Conservation (phyloP, 2,329 filamentous ascomycete genomes). For the Magnaporthiopsis rhizophila region DNA sequence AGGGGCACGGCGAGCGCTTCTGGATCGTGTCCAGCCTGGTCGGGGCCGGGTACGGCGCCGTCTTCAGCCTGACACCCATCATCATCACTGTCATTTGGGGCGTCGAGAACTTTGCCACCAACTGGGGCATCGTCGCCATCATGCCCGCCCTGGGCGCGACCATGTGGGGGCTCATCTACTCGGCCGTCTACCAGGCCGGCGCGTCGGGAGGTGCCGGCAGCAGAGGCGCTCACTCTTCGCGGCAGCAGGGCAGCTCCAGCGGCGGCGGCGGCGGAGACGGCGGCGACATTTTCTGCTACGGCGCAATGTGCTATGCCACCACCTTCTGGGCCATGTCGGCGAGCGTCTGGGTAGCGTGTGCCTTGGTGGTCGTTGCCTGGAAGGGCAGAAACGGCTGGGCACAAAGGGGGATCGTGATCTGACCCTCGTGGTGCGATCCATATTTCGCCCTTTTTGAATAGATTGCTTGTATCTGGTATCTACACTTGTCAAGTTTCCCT, state of each 20-base stretch:
- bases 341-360: constrained; percentile 71
- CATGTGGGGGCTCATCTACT: constrained; percentile 87
- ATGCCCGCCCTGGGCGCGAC: constrained; percentile 82
- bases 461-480: not conserved
- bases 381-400: constrained; percentile 69
- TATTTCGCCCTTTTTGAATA: not conserved
- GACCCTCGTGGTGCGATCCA: constrained; percentile 5
- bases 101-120: constrained; percentile 96
- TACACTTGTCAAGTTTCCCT: not conserved
- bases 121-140: constrained; percentile 93
- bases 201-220: not conserved
- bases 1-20: constrained; percentile 70
- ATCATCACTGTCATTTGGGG: constrained; percentile 98
- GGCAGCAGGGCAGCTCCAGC: constrained; percentile 37
- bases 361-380: constrained; percentile 72
- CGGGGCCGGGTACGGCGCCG: constrained; percentile 85
- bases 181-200: constrained; percentile 65
- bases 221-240: not conserved
- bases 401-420: constrained; percentile 63
- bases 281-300: constrained; percentile 64
- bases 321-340: constrained; percentile 82
- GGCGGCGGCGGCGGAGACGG: constrained; percentile 27
- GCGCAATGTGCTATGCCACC: constrained; percentile 67
- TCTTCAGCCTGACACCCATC: constrained; percentile 83
- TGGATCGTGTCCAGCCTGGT: constrained; percentile 79